Conservation (phyloP, 2,329 filamentous ascomycete species). For the Pseudocercospora musae region DNA sequence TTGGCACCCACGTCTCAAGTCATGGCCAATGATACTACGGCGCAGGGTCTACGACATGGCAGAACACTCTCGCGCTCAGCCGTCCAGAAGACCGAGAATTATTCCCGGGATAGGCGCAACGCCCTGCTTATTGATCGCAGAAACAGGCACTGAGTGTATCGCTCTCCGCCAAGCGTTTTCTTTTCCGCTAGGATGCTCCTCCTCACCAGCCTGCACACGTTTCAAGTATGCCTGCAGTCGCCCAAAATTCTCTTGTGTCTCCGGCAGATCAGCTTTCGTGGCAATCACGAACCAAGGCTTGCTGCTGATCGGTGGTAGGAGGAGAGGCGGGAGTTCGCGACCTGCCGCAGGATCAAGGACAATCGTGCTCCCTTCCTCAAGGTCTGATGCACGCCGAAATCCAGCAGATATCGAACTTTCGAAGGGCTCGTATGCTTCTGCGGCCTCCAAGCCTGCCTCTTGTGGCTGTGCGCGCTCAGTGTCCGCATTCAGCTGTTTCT, state of each 20-base stretch:
- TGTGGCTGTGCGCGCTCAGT: constrained; percentile 53
- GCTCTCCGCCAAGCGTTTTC: constrained; percentile 59
- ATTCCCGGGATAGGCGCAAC: constrained; percentile 71
- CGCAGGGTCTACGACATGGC: too few relatives aligned
- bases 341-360: constrained; percentile 26
- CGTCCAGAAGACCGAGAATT: constrained; percentile 64
- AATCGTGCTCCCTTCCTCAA: constrained; percentile 21
- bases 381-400: constrained; percentile 20
- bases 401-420: constrained; percentile 39
- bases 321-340: constrained; percentile 44
- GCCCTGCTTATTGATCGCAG: constrained; percentile 83
- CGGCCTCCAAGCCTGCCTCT: constrained; percentile 21
- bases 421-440: constrained; percentile 49
- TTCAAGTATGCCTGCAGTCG: constrained; percentile 68
- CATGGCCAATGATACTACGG: too few relatives aligned
- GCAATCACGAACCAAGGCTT: constrained; percentile 98
- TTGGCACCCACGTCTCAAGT: too few relatives aligned
- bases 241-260: constrained; percentile 74
- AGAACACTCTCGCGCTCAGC: too few relatives aligned
- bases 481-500: constrained; percentile 65
- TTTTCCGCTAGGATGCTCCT: constrained; percentile 69
- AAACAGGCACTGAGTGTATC: constrained; percentile 72
- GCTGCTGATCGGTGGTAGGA: constrained; percentile 70
- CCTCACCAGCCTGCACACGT: constrained; percentile 58
- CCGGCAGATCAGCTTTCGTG: constrained; percentile 82